Base-by-base conservation (phyloP, 2,329 filamentous ascomycete species). In the Metarhizium robertsii region DNA sequence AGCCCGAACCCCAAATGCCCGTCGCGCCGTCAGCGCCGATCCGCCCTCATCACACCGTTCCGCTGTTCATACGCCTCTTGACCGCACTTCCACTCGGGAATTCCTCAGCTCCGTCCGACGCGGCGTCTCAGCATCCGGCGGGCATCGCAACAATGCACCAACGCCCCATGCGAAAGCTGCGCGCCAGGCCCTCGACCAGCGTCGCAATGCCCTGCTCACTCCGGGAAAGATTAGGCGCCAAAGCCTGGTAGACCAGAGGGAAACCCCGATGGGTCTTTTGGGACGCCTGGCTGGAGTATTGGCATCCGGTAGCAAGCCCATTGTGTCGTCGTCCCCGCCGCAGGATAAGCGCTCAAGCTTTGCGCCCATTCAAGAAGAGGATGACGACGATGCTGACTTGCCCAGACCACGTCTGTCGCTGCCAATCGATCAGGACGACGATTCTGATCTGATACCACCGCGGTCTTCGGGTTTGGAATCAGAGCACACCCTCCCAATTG, bases 151-250 rank as follows among this genome's bases (percentile, higher is more conserved):
- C 59, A 72, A 75, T 66, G 71, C 72, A 13, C 71, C 75, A 3
- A 86, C 83, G 18, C 83, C 83, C 0, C 83, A 86, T 64, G 81
- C 79, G 50, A 79, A 78, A 61, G 83, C 82, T 11, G 83, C 83
- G 47, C 77, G 77, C 50, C 75, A 79, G 49, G 77, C 81, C 36
- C 73, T 85, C 53, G 77, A 84, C 60, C 75, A 79, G 59, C 79
- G 83, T 5, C 78, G 83, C 46, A 77, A 79, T 2, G 80, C 80
- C 50, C 72, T 83, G 50, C 76, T 84, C 58, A 86, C 83, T 0
- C 83, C 83, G 0, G 81, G 80, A 18, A 78, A 78, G 59, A 76
- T 77, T 53, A 76, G 79, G 20, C 75, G 83, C n/a, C 77, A 76
- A 61, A 85, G 82, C 63, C 64, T 79, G 52, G 76, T 78, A 60